Percentiles rank a stretch among this genome's conserved stretches.
phyloP scores from a whole-genome alignment of 345 rosid genomes.

The Murraya koenigii region DNA sequence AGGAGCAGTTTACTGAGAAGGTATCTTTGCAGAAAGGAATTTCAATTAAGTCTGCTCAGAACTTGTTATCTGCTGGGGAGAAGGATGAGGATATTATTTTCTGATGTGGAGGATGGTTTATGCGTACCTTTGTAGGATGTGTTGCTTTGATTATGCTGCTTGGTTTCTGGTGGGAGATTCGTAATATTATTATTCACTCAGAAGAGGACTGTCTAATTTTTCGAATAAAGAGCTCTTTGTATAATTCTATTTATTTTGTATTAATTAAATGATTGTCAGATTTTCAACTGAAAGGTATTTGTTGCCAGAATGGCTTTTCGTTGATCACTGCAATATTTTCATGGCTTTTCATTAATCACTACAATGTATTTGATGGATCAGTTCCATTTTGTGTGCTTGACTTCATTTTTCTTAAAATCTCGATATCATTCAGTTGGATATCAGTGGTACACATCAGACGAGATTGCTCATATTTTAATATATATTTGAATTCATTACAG shows the following conservation, averaged over 20 bases:
- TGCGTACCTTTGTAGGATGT: slow-evolving; percentile 15
- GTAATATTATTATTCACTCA: background rate
- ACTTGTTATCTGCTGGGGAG: slow-evolving; percentile 51
- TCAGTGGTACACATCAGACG: background rate
- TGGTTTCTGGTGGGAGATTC: slow-evolving; percentile 3
- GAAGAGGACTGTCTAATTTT: slow-evolving; percentile 3
- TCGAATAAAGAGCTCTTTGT: slow-evolving; percentile 24
- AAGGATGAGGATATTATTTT: slow-evolving; percentile 83
- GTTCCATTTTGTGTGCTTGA: background rate
- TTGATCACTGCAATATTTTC: slow-evolving; percentile 4
- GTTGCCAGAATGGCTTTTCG: background rate
- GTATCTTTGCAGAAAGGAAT: slow-evolving; percentile 55
- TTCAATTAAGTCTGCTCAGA: slow-evolving; percentile 59
- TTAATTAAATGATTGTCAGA: slow-evolving; percentile 1
- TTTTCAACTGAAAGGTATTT: background rate
- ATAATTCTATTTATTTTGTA: slow-evolving; percentile 21
- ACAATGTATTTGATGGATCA: background rate
- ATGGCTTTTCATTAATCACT: background rate
- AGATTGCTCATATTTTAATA: background rate
- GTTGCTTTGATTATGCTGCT: slow-evolving; percentile 15
- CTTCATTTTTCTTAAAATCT: background rate
- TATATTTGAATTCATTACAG: background rate
- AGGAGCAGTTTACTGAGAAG: slow-evolving; percentile 58
- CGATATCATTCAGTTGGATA: background rate
- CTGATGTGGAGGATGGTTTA: slow-evolving; percentile 30